Conservation (phyloP, 1,139 yeast genomes). For the Scheffersomyces lignicola region DNA sequence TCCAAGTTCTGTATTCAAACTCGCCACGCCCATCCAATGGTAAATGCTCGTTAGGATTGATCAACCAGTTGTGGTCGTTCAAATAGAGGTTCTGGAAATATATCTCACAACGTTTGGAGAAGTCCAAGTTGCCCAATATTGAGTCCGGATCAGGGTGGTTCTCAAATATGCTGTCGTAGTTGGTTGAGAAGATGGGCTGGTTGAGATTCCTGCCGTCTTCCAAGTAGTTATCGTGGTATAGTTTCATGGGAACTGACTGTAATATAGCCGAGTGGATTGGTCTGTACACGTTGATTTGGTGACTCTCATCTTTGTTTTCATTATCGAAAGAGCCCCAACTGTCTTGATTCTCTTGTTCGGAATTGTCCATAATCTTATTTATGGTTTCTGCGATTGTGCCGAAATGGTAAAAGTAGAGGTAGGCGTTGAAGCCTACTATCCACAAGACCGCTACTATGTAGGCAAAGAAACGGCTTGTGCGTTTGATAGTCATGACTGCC, state of each 20-base stretch:
- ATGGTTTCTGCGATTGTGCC: background rate
- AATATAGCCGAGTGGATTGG: background rate
- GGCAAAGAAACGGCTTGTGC: no score
- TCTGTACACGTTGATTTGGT: background rate
- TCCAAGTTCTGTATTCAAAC: background rate
- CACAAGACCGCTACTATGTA: no score
- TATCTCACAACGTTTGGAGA: slow-evolving; percentile 6
- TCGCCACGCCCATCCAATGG: background rate
- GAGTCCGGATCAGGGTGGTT: background rate
- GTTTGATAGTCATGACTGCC: no score
- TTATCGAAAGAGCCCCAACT: no score
- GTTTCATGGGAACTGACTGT: slow-evolving; percentile 1
- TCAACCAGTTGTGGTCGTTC: slow-evolving; percentile 4
- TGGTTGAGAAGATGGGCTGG: background rate
- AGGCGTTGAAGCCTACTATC: background rate
- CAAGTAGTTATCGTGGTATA: background rate
- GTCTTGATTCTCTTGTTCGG: no score
- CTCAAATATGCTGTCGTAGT: background rate
- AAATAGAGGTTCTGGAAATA: slow-evolving; percentile 6
- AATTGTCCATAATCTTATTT: background rate
- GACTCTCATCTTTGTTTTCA: background rate
- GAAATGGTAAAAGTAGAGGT: background rate
- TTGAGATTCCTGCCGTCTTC: background rate
- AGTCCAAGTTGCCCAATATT: slow-evolving; percentile 4
- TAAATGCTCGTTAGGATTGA: slow-evolving; percentile 5